A percentile compares a stretch with the other conserved stretches of the same genome.
phyloP scores from a whole-genome alignment of 306 rosid genomes.

The Lupinus albus region DNA sequence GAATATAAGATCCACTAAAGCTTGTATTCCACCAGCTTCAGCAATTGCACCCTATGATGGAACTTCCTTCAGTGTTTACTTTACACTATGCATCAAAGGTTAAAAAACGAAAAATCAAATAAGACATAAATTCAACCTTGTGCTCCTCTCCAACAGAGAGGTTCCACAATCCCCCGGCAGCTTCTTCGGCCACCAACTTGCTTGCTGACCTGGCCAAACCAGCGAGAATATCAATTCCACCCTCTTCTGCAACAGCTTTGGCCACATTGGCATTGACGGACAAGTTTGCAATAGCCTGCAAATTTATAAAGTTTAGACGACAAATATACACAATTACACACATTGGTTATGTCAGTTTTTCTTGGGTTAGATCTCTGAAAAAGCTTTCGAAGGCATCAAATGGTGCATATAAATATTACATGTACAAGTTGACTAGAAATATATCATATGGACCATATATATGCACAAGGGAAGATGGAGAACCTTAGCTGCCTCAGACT shows the following conservation, averaged over 20 bases:
- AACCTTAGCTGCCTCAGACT: constrained; percentile 99
- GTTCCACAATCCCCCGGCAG: constrained; percentile 99
- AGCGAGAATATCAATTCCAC: constrained; percentile 93
- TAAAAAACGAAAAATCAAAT: constrained; percentile 15
- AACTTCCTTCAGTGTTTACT: constrained; percentile 40
- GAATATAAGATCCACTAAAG: constrained; percentile 95
- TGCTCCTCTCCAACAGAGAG: constrained; percentile 99
- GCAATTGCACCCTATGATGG: constrained; percentile 85
- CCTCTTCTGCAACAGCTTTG: constrained; percentile 98
- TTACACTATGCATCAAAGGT: constrained; percentile 34
- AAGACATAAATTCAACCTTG: constrained; percentile 62
- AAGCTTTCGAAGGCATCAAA: constrained; percentile 28
- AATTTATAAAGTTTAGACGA: constrained; percentile 1
- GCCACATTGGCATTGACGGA: constrained; percentile 96
- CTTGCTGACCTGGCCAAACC: constrained; percentile 98
- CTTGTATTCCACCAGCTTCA: constrained; percentile 96
- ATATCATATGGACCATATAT: no score
- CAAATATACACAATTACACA: constrained; percentile 19
- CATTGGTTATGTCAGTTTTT: constrained; percentile 27
- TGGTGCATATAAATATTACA: neutral
- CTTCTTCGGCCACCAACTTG: constrained; percentile 98
- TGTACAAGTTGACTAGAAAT: no score
- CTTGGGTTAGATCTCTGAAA: constrained; percentile 25
- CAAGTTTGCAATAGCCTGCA: constrained; percentile 96
- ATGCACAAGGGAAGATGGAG: constrained; percentile 1